Conservation (phyloP, 768 basidiomycete species). For the Leccinum broughii region DNA sequence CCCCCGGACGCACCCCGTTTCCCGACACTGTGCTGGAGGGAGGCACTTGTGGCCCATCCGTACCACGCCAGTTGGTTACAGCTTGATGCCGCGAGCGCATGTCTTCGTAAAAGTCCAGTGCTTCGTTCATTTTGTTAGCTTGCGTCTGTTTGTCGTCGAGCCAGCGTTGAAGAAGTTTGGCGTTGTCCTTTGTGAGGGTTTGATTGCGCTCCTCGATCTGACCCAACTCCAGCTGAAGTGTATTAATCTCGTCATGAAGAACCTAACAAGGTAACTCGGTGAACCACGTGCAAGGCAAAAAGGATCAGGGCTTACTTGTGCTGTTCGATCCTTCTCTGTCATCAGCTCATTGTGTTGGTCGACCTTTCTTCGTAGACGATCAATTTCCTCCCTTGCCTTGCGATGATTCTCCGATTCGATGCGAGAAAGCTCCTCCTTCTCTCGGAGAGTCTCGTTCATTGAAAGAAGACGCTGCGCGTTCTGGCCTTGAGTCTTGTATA, state of each 20-base stretch:
- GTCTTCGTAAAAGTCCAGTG: constrained; percentile 85
- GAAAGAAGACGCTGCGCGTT: constrained; percentile 90
- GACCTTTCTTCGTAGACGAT: constrained; percentile 68
- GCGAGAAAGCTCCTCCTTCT: constrained; percentile 86
- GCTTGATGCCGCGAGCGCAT: constrained; percentile 75
- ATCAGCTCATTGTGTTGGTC: constrained; percentile 83
- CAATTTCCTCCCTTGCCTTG: constrained; percentile 74
- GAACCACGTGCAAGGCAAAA: not conserved
- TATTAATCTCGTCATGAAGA: constrained; percentile 92
- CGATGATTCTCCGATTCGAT: constrained; percentile 80
- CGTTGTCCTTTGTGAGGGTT: constrained; percentile 89
- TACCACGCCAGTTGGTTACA: constrained; percentile 57
- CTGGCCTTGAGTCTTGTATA: constrained; percentile 96
- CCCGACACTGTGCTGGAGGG: constrained; percentile 40
- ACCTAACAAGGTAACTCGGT: constrained; percentile 51
- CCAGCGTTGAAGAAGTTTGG: constrained; percentile 94
- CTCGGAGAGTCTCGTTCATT: constrained; percentile 93
- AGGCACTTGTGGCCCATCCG: constrained; percentile 32
- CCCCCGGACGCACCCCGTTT: constrained; percentile 47
- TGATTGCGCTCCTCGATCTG: constrained; percentile 88
- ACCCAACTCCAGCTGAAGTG: constrained; percentile 86
- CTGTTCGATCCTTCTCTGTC: constrained; percentile 84
- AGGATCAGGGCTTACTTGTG: constrained; percentile 59
- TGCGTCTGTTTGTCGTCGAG: constrained; percentile 92
- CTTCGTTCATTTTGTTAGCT: constrained; percentile 94